These are phyloP conservation scores for Wickerhamiella allomyrinae DNA, from an alignment of 805 yeast genomes.

Conservation along the genomic window DNA sequence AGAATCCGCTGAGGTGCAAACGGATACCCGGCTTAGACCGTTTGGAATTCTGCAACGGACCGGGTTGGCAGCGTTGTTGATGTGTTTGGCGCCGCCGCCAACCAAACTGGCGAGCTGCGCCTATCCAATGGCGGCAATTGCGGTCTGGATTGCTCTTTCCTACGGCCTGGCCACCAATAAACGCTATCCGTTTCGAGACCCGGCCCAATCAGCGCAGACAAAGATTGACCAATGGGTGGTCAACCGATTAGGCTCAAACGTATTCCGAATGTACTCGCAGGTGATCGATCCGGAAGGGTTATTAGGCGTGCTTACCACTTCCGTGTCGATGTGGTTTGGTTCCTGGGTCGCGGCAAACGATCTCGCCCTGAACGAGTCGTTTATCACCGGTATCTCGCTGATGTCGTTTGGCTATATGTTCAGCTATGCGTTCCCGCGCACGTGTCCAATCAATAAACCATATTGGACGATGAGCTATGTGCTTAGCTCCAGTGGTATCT, in stretches of 20 bases:
- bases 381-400: constrained; percentile 18
- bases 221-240: constrained; percentile 16
- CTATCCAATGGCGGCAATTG: constrained; percentile 17
- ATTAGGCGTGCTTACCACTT: constrained; percentile 25
- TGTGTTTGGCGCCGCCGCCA: constrained; percentile 9
- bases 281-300: constrained; percentile 28
- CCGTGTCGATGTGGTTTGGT: constrained; percentile 27
- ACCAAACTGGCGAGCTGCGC: constrained; percentile 6
- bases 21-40: constrained; percentile 10
- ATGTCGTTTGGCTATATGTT: constrained; percentile 20
- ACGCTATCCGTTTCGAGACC: constrained; percentile 19
- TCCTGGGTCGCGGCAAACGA: constrained; percentile 20
- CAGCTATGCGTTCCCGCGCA: constrained; percentile 20
- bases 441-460: constrained; percentile 25
- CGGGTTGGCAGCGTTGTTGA: constrained; percentile 18
- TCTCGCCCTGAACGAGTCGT: constrained; percentile 15
- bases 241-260: neutral
- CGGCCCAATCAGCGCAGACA: constrained; percentile 24
- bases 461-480: constrained; percentile 27
- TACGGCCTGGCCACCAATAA: constrained; percentile 17
- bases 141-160: constrained; percentile 20
- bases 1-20: constrained; percentile 1
- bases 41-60: constrained; percentile 22
- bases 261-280: neutral
- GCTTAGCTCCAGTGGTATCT: constrained; percentile 22